Base-by-base conservation (phyloP, 257 asterid genomes). In the Solanum chaucha region DNA sequence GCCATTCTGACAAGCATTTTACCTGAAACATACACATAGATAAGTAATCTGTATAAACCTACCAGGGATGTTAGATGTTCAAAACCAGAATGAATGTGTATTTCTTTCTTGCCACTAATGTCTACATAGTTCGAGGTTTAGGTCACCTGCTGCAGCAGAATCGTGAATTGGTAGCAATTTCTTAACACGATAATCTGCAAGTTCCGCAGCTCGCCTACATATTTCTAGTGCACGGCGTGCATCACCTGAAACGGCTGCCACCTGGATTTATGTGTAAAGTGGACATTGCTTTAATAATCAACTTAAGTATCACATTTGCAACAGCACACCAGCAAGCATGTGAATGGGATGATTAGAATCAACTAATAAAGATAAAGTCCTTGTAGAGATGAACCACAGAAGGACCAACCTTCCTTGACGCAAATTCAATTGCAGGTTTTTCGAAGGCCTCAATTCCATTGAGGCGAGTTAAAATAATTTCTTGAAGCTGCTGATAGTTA, bases 171-270 rank as follows among this genome's bases (percentile, higher is more conserved):
- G 24, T n/a, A 87, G 87, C 87, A 88, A 71, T 85, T 72, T 89
- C 93, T 94, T 95, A 61, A 87, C 87, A 82, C 91, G 93, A 88
- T 94, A 94, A 88, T 97, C 99, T 80, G 98, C 98, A 86, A 95
- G 91, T 89, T 97, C 99, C 77, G 99, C 98, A 87, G 98, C 99
- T 89, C 97, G 93, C 88, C 98, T 94, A 89, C 99, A 97, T 84
- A 97, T 97, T 94, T 97, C 99, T 85, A 97, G 82, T 44, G 98
- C 99, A 88, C 98, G 98, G 24, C 98, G 98, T 88, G 98, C 99
- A 92, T 97, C 99, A 84, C 99, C 99, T 86, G 98, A 97, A 65
- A 97, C 96, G 88, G 99, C 98, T 68, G 98, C 99, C 82, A 97
- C 98, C 99, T 97, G 80, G 87, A 91, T 89, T 89, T 80, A 86